A percentile compares a stretch with the other conserved stretches of the same genome.
phyloP scores from a whole-genome alignment of 1,284 basidiomycete genomes.

The Hymenochaete sp. region DNA sequence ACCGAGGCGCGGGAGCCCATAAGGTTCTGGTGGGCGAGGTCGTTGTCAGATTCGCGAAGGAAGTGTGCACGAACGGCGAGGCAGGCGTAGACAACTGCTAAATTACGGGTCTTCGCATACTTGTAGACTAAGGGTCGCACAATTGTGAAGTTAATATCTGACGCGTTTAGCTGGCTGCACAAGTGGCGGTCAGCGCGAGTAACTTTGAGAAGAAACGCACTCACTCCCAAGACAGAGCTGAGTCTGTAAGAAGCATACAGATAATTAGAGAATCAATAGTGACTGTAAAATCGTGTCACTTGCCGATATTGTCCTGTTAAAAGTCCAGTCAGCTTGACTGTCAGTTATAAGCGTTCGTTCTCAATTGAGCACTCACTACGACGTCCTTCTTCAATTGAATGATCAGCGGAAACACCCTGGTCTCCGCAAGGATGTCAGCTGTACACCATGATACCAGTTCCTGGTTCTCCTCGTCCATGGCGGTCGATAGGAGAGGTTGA shows the following conservation, averaged over 20 bases:
- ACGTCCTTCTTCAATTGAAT: slow-evolving; percentile 61
- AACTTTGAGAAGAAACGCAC: slow-evolving; percentile 29
- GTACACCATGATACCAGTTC: slow-evolving; percentile 42
- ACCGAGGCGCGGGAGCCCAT: slow-evolving; percentile 64
- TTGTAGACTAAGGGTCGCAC: slow-evolving; percentile 74
- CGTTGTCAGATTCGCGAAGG: slow-evolving; percentile 41
- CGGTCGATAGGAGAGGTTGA: neutral
- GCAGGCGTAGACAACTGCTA: slow-evolving; percentile 66
- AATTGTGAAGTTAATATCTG: slow-evolving; percentile 78
- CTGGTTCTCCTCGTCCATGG: slow-evolving; percentile 46
- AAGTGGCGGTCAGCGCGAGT: neutral
- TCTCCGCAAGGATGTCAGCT: slow-evolving; percentile 44
- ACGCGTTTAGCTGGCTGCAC: slow-evolving; percentile 63
- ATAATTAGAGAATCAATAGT: slow-evolving; percentile 9
- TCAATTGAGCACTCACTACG: slow-evolving; percentile 37
- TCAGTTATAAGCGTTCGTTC: neutral
- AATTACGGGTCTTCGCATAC: slow-evolving; percentile 67
- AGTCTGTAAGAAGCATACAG: slow-evolving; percentile 42
- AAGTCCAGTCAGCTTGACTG: slow-evolving; percentile 19
- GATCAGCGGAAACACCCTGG: slow-evolving; percentile 71
- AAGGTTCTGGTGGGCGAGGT: slow-evolving; percentile 69
- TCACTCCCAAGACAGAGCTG: slow-evolving; percentile 74
- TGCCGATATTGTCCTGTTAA: slow-evolving; percentile 46
- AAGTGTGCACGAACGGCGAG: slow-evolving; percentile 59
- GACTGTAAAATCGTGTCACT: slow-evolving; percentile 12